These are phyloP conservation scores for Kalaharituber pfeilii DNA, from an alignment of 2,329 filamentous ascomycete genomes.

Conservation along the genomic window DNA sequence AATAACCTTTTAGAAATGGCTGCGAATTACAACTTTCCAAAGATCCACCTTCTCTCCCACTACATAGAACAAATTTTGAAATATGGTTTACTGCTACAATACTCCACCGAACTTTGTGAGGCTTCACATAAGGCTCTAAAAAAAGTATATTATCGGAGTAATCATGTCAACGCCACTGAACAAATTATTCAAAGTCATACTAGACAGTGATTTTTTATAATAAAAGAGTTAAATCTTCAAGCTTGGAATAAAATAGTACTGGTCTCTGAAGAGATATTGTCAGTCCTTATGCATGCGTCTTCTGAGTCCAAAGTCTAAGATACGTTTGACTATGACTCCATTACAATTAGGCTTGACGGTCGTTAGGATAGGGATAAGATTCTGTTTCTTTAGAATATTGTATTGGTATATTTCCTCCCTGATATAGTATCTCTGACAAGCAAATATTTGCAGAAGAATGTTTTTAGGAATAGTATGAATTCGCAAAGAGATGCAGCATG, in stretches of 20 bases:
- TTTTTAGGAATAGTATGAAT: neutral
- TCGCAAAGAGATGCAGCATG: neutral
- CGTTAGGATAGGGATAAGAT: neutral
- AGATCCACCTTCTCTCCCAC: conserved; percentile 3
- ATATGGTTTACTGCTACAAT: conserved; percentile 2
- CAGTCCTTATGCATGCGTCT: too few relatives aligned
- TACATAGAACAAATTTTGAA: neutral
- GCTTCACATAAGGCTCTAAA: conserved; percentile 1
- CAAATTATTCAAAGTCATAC: conserved; percentile 2
- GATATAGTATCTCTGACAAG: neutral
- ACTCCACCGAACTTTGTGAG: conserved; percentile 1
- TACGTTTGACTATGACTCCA: neutral
- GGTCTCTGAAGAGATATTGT: too few relatives aligned
- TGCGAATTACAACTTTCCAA: conserved; percentile 7
- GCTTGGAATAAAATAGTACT: neutral
- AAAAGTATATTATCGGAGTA: neutral
- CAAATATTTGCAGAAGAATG: neutral
- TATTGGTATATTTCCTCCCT: neutral
- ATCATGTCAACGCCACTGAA: neutral
- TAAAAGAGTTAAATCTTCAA: neutral
- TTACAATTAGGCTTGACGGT: neutral
- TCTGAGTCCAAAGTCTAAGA: neutral
- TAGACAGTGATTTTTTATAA: neutral
- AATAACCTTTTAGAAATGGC: neutral
- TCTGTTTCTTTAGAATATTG: neutral